phyloP scores from a whole-genome alignment of 2,329 filamentous ascomycete genomes.

The Fusarium coicis region DNA sequence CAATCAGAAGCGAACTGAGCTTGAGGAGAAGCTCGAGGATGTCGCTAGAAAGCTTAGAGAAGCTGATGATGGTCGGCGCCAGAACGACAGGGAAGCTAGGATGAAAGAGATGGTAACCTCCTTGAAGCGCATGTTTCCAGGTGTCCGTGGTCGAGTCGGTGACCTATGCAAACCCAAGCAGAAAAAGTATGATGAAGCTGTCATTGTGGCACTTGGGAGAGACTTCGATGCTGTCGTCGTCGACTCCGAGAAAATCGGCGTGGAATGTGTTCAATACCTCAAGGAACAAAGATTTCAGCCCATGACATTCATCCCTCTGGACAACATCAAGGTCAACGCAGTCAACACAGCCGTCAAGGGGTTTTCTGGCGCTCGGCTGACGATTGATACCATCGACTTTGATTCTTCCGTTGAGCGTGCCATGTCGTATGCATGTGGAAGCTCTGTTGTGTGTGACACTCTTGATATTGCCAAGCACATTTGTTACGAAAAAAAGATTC shows the following conservation, averaged over 20 bases:
- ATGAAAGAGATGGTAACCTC: conserved; percentile 86
- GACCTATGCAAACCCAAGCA: conserved; percentile 96
- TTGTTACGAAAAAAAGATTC: conserved; percentile 84
- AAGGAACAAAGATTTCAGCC: conserved; percentile 88
- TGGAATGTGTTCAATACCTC: conserved; percentile 93
- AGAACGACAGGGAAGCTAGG: conserved; percentile 82
- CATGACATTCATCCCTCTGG: conserved; percentile 94
- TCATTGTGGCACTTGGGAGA: conserved; percentile 89
- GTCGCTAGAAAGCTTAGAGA: conserved; percentile 83
- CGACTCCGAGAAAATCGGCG: conserved; percentile 92
- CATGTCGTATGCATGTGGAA: conserved; percentile 94
- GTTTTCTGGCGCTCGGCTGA: conserved; percentile 84
- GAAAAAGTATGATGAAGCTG: conserved; percentile 94
- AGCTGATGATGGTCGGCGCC: conserved; percentile 84
- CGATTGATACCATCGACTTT: conserved; percentile 96
- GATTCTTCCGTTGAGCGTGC: conserved; percentile 89
- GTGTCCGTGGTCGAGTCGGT: conserved; percentile 88
- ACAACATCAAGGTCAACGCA: conserved; percentile 95
- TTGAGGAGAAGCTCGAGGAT: conserved; percentile 91
- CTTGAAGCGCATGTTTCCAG: conserved; percentile 90
- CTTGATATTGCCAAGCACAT: conserved; percentile 88
- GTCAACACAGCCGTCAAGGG: conserved; percentile 92
- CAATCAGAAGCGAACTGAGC: conserved; percentile 84
- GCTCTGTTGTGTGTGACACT: conserved; percentile 92
- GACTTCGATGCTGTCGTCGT: conserved; percentile 96